phyloP scores from a whole-genome alignment of 2,329 filamentous ascomycete species.

The Phaeosphaeria sp. region DNA sequence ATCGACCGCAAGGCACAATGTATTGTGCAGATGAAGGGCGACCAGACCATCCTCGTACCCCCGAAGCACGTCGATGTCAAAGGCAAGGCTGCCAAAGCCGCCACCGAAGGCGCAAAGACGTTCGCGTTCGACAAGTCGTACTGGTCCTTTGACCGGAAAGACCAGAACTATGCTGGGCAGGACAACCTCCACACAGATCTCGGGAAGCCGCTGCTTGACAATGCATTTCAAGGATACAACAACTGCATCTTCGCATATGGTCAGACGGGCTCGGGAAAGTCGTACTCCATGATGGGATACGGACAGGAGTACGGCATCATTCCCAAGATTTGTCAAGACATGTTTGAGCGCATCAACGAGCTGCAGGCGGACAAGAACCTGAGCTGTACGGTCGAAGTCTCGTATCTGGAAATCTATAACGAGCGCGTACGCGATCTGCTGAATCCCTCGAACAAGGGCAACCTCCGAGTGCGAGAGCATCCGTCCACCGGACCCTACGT shows the following conservation, averaged over 20 bases:
- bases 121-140: slow-evolving; percentile 98
- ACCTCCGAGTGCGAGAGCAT: slow-evolving; percentile 96
- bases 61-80: slow-evolving; percentile 65
- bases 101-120: slow-evolving; percentile 72
- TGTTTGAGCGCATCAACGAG: slow-evolving; percentile 85
- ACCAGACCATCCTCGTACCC: slow-evolving; percentile 84
- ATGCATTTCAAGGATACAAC: slow-evolving; percentile 98
- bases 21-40: slow-evolving; percentile 94
- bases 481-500: slow-evolving; percentile 97
- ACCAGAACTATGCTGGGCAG: slow-evolving; percentile 86
- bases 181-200: slow-evolving; percentile 87
- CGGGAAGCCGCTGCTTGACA: slow-evolving; percentile 89
- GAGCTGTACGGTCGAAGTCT: slow-evolving; percentile 94
- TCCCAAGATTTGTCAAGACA: slow-evolving; percentile 94
- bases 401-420: slow-evolving; percentile 99
- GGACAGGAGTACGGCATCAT: slow-evolving; percentile 95
- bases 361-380: slow-evolving; percentile 77
- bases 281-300: slow-evolving; percentile 99
- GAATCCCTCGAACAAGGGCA: slow-evolving; percentile 94
- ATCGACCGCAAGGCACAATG: slow-evolving; percentile 91
- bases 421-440: slow-evolving; percentile 94
- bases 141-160: slow-evolving; percentile 92
- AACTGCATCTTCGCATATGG: slow-evolving; percentile 99
- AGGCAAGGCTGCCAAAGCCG: slow-evolving; percentile 72
- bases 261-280: slow-evolving; percentile 97